Evolutionary conservation across 371 early-diverging fungal genomes (phyloP), one percentile per base, ranked within the genome.

Genomic region (Lichtheimia ornata): DNA sequence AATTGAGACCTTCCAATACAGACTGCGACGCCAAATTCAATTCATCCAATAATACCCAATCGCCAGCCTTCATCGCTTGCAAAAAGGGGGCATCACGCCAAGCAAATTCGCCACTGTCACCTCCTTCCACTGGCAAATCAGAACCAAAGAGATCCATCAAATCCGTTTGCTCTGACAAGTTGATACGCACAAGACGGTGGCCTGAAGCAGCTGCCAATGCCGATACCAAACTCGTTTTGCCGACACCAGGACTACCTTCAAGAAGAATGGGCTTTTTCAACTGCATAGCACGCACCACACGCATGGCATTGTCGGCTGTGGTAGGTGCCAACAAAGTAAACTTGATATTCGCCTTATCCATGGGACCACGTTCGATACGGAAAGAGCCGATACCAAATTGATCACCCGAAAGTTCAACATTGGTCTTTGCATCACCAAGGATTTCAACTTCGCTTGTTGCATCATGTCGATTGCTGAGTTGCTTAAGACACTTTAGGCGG

Each of bases 41-140:
- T 72, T 99, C 99, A 76, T 99, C 99, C 15, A 99, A 77, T 52
- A 99, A 78, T 3, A 99, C 97, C 98, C 98, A 99, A 72, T 94
- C 91, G 11, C 99, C 99, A 4, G 84, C 83, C 76, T 95, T 85
- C 92, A 99, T 94, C 7, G 97, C 99, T 61, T 88, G 85, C 63
- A 99, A 79, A 70, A 99, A 98, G 5, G 97, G 96, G 15, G 99
- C 98, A 69, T 98, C 97, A 61, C 95, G 80, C 98, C 98, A 98
- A 9, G 92, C 92, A 75, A 98, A 97, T 67, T 92, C 91, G 40
- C 95, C 94, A 56, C 87, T 88, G 27, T 76, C 76, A 11, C 93
- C 93, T 41, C 90, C 92, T 71, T 96, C 97, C 0, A 94, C 94
- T 2, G 99, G 99, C 56, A 98, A 76, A 81, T 98, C 98, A 14